Evolutionary conservation across 805 yeast genomes (phyloP).

Genomic region (Schwanniomyces yamadae): DNA sequence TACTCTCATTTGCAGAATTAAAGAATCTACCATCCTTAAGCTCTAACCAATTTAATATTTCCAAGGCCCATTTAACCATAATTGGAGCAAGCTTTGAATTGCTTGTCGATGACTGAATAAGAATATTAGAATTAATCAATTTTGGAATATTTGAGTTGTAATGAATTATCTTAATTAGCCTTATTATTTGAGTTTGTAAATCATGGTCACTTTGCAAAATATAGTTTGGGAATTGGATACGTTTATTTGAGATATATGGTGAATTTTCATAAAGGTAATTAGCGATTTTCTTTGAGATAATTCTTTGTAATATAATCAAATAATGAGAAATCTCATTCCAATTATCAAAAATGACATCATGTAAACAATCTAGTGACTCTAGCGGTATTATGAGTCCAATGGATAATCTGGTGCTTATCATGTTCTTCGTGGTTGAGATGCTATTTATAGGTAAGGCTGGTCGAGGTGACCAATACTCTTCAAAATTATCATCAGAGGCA

Average conservation of each 20-base stretch:
- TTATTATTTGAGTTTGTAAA: conserved; percentile 34
- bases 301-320: conserved; percentile 37
- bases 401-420: conserved; percentile 40
- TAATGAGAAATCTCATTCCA: conserved; percentile 49
- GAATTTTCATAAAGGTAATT: conserved; percentile 19
- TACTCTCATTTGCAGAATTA: conserved; percentile 6
- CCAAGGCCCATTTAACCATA: conserved; percentile 51
- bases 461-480: conserved; percentile 41
- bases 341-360: conserved; percentile 45
- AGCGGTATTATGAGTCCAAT: conserved; percentile 51
- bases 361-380: conserved; percentile 28
- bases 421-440: conserved; percentile 7
- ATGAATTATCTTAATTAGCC: conserved; percentile 37
- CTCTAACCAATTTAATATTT: conserved; percentile 54
- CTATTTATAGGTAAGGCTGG: conserved; percentile 35
- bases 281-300: conserved; percentile 38
- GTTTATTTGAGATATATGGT: conserved; percentile 28
- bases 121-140: conserved; percentile 38
- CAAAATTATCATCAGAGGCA: conserved; percentile 14
- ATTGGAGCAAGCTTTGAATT: conserved; percentile 28
- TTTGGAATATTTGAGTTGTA: conserved; percentile 47
- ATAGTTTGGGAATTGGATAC: conserved; percentile 37
- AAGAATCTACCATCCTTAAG: conserved; percentile 45
- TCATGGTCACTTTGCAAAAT: conserved; percentile 46
- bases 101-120: conserved; percentile 28